These are phyloP conservation scores for Quercus berberidifolia DNA, from an alignment of 306 rosid species.

Conservation along the genomic window DNA sequence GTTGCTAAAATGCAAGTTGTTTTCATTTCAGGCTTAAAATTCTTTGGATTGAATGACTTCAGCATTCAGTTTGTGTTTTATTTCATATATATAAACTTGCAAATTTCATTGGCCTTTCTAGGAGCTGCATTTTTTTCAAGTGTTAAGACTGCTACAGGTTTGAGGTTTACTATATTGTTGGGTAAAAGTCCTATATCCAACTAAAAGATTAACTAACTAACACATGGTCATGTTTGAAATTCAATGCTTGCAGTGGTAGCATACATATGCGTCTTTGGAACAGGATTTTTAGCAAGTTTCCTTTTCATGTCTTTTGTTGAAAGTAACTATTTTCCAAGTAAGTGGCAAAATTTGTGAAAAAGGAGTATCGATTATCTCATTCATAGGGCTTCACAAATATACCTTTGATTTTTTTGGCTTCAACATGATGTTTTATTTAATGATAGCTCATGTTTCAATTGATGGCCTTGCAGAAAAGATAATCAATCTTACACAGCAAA, in stretches of 20 bases:
- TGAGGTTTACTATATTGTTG: conserved; percentile 11
- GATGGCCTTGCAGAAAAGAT: neutral
- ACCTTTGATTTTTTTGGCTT: neutral
- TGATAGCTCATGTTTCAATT: neutral
- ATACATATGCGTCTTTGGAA: conserved; percentile 74
- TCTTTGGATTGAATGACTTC: conserved; percentile 79
- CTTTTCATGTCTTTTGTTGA: conserved; percentile 70
- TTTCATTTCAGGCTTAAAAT: conserved; percentile 65
- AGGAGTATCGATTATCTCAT: neutral
- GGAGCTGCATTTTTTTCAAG: conserved; percentile 62
- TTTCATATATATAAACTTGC: conserved; percentile 83
- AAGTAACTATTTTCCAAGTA: conserved; percentile 73
- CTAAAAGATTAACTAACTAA: conserved; percentile 16
- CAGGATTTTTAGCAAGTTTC: conserved; percentile 75
- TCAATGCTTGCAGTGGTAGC: conserved; percentile 53
- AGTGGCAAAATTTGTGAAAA: conserved; percentile 31
- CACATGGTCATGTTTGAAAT: neutral
- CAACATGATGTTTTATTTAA: neutral
- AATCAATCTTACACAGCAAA: neutral
- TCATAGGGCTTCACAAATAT: neutral
- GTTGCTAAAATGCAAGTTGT: conserved; percentile 5
- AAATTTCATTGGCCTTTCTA: conserved; percentile 73
- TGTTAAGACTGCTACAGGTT: conserved; percentile 88
- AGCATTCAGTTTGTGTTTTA: conserved; percentile 75
- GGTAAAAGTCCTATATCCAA: no score